These are phyloP conservation scores for Suillus weaverae DNA, from an alignment of 768 basidiomycete genomes.

Conservation along the genomic window DNA sequence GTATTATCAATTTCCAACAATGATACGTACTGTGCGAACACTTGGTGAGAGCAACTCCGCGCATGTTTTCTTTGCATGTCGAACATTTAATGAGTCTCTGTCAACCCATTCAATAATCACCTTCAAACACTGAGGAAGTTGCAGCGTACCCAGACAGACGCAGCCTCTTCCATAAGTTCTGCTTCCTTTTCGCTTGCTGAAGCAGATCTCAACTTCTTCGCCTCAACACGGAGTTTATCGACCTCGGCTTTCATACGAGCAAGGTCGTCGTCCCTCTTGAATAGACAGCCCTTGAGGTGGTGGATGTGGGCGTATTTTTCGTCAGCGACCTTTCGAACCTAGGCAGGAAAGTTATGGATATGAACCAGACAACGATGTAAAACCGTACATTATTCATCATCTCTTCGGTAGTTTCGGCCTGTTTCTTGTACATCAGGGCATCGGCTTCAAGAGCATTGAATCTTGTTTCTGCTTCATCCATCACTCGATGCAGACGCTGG, in stretches of 20 bases:
- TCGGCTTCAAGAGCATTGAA: conserved; percentile 34
- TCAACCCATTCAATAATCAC: neutral
- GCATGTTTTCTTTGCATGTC: conserved; percentile 77
- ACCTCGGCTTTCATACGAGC: conserved; percentile 48
- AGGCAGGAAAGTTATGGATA: neutral
- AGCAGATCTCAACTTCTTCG: conserved; percentile 41
- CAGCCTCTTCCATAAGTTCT: conserved; percentile 48
- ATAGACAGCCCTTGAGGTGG: conserved; percentile 23
- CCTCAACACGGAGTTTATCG: conserved; percentile 47
- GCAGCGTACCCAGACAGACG: conserved; percentile 56
- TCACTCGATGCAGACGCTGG: conserved; percentile 30
- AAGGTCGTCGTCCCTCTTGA: conserved; percentile 46
- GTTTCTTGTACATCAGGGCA: conserved; percentile 32
- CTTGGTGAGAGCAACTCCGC: conserved; percentile 79
- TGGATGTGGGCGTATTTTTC: conserved; percentile 32
- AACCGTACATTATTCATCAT: conserved; percentile 38
- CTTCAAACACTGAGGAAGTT: neutral
- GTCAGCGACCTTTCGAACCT: conserved; percentile 32
- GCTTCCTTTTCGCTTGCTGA: conserved; percentile 33
- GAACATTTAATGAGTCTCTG: conserved; percentile 87
- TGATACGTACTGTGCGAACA: conserved; percentile 84
- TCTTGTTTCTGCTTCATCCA: conserved; percentile 29
- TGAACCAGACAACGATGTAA: neutral
- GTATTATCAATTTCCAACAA: neutral
- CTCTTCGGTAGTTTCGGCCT: conserved; percentile 42